These are phyloP conservation scores for Gardenia jasminoides DNA, from an alignment of 257 asterid species.

Conservation along the genomic window DNA sequence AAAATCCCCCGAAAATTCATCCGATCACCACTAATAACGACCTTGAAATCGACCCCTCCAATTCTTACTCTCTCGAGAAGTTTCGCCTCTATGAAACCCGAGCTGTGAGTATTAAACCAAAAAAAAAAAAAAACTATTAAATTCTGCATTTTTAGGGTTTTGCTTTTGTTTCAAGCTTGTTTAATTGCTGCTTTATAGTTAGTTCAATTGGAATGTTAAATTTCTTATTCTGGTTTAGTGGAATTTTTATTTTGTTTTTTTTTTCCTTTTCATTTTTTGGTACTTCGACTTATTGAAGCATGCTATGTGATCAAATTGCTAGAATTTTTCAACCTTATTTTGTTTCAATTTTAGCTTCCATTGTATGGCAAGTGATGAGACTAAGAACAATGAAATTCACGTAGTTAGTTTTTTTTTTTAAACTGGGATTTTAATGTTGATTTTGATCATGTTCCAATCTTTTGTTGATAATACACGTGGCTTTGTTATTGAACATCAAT, in stretches of 20 bases:
- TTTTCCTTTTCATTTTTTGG: too few species aligned
- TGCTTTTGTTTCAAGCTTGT: not conserved
- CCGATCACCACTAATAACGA: constrained; percentile 41
- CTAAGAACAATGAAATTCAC: not conserved
- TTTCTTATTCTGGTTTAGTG: not conserved
- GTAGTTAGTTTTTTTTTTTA: not conserved
- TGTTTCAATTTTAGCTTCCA: not conserved
- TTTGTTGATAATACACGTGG: not conserved
- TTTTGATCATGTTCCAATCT: not conserved
- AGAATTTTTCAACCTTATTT: not conserved
- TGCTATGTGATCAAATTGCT: not conserved
- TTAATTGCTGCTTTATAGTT: too few species aligned
- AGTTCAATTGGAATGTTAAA: not conserved
- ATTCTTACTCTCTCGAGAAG: constrained; percentile 85
- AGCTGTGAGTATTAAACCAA: constrained; percentile 58
- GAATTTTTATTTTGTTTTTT: not conserved
- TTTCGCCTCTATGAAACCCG: constrained; percentile 95
- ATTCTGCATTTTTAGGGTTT: not conserved
- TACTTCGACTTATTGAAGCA: not conserved
- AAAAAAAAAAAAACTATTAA: not conserved
- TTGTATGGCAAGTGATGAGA: not conserved
- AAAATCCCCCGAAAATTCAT: constrained; percentile 43
- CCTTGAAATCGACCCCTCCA: constrained; percentile 52
- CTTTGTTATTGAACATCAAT: not conserved
- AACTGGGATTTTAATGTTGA: too few species aligned